Evolutionary conservation across 768 basidiomycete genomes (phyloP).

Genomic region (Mycena amicta): DNA sequence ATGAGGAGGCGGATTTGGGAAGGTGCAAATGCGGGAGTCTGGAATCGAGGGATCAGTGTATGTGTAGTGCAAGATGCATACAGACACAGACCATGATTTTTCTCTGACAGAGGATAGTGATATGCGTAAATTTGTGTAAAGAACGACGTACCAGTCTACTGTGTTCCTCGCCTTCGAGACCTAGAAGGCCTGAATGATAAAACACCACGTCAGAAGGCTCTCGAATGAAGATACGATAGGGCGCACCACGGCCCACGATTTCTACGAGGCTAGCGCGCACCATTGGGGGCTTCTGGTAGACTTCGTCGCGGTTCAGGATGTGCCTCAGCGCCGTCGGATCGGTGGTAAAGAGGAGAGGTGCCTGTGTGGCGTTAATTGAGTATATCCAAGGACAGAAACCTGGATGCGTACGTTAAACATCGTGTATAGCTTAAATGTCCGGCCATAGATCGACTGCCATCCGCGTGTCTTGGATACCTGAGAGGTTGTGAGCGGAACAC

Average conservation of each 20-base stretch:
- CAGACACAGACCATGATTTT: conserved; percentile 12
- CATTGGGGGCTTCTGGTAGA: conserved; percentile 7
- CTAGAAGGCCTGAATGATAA: conserved; percentile 3
- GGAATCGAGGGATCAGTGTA: too few species aligned
- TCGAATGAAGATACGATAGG: too few species aligned
- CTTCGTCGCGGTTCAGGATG: neutral
- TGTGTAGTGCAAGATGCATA: too few species aligned
- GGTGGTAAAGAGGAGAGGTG: neutral
- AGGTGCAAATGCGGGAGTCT: conserved; percentile 44
- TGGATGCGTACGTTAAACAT: neutral
- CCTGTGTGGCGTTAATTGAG: neutral
- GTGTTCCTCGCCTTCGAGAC: conserved; percentile 13
- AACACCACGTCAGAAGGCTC: too few species aligned
- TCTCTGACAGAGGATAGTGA: neutral
- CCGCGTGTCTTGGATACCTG: neutral
- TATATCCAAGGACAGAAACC: neutral
- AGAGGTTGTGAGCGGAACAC: neutral
- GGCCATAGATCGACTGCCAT: neutral
- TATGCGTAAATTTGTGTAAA: neutral
- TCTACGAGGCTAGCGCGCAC: neutral
- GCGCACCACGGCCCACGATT: neutral
- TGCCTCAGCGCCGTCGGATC: conserved; percentile 6
- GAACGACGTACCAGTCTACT: conserved; percentile 2
- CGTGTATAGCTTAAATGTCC: neutral
- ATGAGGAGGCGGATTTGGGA: conserved; percentile 41